phyloP scores from a whole-genome alignment of 371 early-diverging fungal genomes.

The Lichtheimia ornata region DNA sequence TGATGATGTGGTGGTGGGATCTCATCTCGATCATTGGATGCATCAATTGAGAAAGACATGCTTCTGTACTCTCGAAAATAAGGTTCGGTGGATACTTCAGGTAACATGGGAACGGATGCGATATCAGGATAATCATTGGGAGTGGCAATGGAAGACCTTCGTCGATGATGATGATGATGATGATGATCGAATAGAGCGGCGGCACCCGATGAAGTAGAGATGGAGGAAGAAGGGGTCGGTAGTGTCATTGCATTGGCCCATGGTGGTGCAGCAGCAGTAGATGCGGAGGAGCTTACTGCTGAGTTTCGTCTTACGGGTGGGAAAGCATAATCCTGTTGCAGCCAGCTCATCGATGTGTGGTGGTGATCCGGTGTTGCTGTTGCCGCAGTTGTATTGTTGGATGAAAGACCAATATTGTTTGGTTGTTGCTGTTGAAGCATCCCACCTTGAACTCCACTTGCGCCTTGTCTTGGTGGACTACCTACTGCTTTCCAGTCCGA shows the following conservation, averaged over 20 bases:
- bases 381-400: slow-evolving; percentile 2
- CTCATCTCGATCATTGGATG: slow-evolving; percentile 14
- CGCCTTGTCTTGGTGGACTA: slow-evolving; percentile 20
- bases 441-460: neutral
- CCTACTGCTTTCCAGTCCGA: slow-evolving; percentile 27
- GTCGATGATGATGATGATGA: neutral
- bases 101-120: slow-evolving; percentile 39
- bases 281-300: slow-evolving; percentile 23
- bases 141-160: slow-evolving; percentile 8
- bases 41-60: slow-evolving; percentile 40
- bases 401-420: neutral
- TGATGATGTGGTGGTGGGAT: neutral
- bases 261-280: slow-evolving; percentile 13
- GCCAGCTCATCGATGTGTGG: slow-evolving; percentile 14
- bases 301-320: slow-evolving; percentile 40
- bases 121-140: slow-evolving; percentile 29
- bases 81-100: slow-evolving; percentile 38
- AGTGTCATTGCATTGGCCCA: slow-evolving; percentile 15
- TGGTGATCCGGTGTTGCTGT: slow-evolving; percentile 18
- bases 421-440: neutral
- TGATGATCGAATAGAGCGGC: slow-evolving; percentile 6
- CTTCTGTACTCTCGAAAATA: slow-evolving; percentile 39
- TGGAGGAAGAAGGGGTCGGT: slow-evolving; percentile 11
- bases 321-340: slow-evolving; percentile 36
- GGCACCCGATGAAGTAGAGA: slow-evolving; percentile 5